Percentiles rank a stretch among this genome's conserved stretches.
Conservation (phyloP, 2,329 filamentous ascomycete species). For the Penicillium capsulatum region DNA sequence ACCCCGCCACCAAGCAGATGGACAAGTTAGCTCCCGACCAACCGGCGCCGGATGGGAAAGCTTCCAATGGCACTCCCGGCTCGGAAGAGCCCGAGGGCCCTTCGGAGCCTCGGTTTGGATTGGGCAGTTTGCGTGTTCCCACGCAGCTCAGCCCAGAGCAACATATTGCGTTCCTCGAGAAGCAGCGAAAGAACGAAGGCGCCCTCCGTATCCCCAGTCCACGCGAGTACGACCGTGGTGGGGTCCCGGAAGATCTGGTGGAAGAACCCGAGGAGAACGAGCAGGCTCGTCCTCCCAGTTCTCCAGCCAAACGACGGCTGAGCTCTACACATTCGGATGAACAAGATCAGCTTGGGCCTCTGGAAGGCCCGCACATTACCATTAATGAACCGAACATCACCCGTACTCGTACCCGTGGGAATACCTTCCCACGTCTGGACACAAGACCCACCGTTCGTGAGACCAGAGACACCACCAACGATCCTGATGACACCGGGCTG, state of each 20-base stretch:
- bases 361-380: constrained; percentile 42
- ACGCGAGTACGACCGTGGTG: constrained; percentile 79
- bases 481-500: constrained; percentile 7
- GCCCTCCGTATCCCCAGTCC: constrained; percentile 87
- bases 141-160: constrained; percentile 60
- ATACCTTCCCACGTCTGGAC: constrained; percentile 39
- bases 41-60: constrained; percentile 20
- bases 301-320: constrained; percentile 19
- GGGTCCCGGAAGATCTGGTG: constrained; percentile 61
- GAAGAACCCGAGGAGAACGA: constrained; percentile 39
- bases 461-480: constrained; percentile 24
- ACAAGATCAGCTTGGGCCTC: constrained; percentile 22
- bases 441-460: constrained; percentile 33
- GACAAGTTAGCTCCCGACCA: constrained; percentile 26
- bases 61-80: constrained; percentile 17
- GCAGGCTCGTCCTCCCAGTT: constrained; percentile 20
- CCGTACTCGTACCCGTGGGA: constrained; percentile 32
- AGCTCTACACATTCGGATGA: constrained; percentile 19
- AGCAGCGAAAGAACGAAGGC: constrained; percentile 70
- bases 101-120: constrained; percentile 44
- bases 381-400: constrained; percentile 46
- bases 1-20: constrained; percentile 17
- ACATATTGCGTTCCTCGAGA: constrained; percentile 82
- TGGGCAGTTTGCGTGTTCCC: constrained; percentile 52
- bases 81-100: constrained; percentile 14